Evolutionary conservation across 306 rosid genomes (phyloP), one percentile per base, ranked within the genome.

Genomic region (Malus domestica): DNA sequence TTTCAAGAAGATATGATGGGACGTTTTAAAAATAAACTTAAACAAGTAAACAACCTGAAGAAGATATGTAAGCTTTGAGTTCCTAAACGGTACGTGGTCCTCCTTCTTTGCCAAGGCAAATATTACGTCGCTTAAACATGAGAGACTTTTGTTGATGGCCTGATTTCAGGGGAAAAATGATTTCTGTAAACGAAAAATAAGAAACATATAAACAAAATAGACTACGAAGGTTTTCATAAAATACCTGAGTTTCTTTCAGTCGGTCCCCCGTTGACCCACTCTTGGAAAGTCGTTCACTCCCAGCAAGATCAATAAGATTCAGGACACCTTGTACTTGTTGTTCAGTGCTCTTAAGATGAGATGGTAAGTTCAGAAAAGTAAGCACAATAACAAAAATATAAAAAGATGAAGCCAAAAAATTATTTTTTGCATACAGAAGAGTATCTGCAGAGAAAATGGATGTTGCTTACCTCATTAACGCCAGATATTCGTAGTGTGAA

Each of bases 261-360:
- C 97, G 99, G 70, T 95, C 99, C 14, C 99, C 99, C 0, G 97
- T 88, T 20, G 99, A 95, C 6, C 97, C 97, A 38, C 99, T 95
- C 84, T 92, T 95, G 20, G 97, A 90, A 78, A 95, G 99, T 14
- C 99, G 98, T 82, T 95, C 99, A 45, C 99, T 95, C 32, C 99
- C 99, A 66, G 99, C 98, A 77, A 95, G 99, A 92, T 95, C 99
- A 49, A 95, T 92, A 60, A 95, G 96, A 79, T 95, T 95, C 83
- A 95, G 76, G 70, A 95, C 67, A 33, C 99, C 99, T 89, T 95
- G 96, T 72, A 92, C 97, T 84, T 95, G 90, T 89, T 95, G 99
- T 52, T 92, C 97, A 33, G 97, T 92, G 87, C 93, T 90, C 99
- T 95, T 95, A 73, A 74, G 33, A 69, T 80, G 78, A 44, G 69